Percentiles rank a stretch among this genome's conserved stretches.
phyloP scores from a whole-genome alignment of 495 filamentous ascomycete species.

The Hypoxylon perforatum region DNA sequence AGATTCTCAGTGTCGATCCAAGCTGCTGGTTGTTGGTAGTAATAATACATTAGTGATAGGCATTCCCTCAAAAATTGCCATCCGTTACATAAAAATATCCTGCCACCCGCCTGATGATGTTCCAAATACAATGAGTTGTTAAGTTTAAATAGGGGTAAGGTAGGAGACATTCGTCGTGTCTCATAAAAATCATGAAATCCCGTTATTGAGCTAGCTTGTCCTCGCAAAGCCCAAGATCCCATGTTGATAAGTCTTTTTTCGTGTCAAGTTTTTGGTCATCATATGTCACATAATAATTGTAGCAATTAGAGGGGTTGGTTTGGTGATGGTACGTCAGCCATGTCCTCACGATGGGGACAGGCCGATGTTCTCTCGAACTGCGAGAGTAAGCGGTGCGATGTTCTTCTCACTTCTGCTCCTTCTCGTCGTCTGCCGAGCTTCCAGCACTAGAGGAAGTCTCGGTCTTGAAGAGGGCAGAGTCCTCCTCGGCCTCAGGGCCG shows the following conservation, averaged over 20 bases:
- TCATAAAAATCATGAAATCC: constrained; percentile 24
- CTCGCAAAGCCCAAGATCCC: constrained; percentile 15
- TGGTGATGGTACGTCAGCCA: not conserved
- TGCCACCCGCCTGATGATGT: constrained; percentile 20
- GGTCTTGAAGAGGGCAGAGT: constrained; percentile 61
- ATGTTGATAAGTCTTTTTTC: not conserved
- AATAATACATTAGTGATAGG: constrained; percentile 34
- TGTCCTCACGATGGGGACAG: not conserved
- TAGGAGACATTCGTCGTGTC: constrained; percentile 34
- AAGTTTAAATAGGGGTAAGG: constrained; percentile 19
- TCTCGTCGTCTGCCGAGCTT: constrained; percentile 55
- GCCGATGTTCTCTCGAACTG: not conserved
- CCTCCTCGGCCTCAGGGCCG: constrained; percentile 62
- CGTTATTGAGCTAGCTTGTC: constrained; percentile 1
- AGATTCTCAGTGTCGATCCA: constrained; percentile 21
- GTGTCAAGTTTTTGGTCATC: constrained; percentile 11
- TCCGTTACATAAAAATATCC: constrained; percentile 6
- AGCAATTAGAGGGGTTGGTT: constrained; percentile 35
- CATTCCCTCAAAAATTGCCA: constrained; percentile 11
- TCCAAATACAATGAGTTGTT: constrained; percentile 19
- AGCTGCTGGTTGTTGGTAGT: too few relatives aligned
- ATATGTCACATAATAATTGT: constrained; percentile 35
- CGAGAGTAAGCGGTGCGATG: too few relatives aligned
- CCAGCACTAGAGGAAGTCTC: constrained; percentile 61
- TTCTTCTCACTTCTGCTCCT: constrained; percentile 40